Evolutionary conservation across 305 asterid genomes (phyloP).

Genomic region (Lippia alba): DNA sequence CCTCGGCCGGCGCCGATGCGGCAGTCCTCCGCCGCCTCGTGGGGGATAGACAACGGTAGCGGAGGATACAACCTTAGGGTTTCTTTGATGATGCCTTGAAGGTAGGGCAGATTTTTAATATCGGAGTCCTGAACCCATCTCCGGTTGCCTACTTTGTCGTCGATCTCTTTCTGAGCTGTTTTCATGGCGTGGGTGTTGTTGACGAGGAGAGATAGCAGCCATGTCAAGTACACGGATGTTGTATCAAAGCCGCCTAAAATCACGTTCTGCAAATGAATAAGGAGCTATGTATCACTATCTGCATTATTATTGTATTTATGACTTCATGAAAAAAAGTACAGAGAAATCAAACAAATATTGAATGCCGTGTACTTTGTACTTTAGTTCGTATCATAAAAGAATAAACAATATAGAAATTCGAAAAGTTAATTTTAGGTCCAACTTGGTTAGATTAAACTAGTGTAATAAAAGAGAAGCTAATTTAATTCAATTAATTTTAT

Average conservation of each 20-base stretch:
- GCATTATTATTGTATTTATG: too few relatives aligned
- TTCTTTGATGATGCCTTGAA: constrained; percentile 54
- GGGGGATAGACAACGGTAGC: constrained; percentile 52
- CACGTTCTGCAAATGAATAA: constrained; percentile 37
- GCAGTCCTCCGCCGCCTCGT: constrained; percentile 51
- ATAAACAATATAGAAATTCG: too few relatives aligned
- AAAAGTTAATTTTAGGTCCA: too few relatives aligned
- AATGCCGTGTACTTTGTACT: too few relatives aligned
- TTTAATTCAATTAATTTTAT: too few relatives aligned
- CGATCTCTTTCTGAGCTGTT: constrained; percentile 49
- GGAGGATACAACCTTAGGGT: constrained; percentile 58
- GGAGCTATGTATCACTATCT: too few relatives aligned
- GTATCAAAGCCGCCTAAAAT: constrained; percentile 56
- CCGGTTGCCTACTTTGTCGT: constrained; percentile 42
- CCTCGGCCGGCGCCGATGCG: constrained; percentile 12
- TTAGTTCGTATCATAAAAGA: too few relatives aligned
- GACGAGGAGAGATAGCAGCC: constrained; percentile 47
- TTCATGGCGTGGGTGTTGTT: constrained; percentile 34
- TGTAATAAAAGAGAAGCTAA: too few relatives aligned
- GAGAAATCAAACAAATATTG: too few relatives aligned
- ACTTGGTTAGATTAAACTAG: too few relatives aligned
- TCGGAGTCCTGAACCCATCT: constrained; percentile 57
- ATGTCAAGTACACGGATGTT: constrained; percentile 46
- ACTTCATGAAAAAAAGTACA: too few relatives aligned
- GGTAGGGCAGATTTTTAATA: constrained; percentile 39